These are phyloP conservation scores for Calonectria hongkongensis DNA, from an alignment of 2,329 filamentous ascomycete genomes.

Conservation along the genomic window DNA sequence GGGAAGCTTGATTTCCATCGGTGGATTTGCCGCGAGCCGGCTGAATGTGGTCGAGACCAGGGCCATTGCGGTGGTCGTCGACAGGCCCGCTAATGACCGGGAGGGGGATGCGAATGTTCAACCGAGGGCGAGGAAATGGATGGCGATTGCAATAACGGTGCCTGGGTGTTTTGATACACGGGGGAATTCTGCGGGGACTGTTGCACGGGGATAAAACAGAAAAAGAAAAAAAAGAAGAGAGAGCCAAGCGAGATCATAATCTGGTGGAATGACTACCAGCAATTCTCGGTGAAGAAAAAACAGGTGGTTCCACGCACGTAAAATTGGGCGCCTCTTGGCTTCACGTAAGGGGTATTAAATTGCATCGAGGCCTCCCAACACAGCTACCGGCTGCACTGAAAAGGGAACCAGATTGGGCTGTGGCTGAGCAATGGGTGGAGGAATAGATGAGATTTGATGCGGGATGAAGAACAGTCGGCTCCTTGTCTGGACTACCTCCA, in stretches of 20 bases:
- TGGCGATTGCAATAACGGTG: neutral
- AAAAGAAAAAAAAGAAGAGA: conserved; percentile 18
- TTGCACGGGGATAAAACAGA: neutral
- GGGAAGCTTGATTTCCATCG: conserved; percentile 22
- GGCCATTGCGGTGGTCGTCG: neutral
- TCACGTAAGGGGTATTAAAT: conserved; percentile 17
- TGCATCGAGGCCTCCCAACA: conserved; percentile 17
- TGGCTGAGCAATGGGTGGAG: conserved; percentile 9
- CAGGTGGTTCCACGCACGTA: conserved; percentile 24
- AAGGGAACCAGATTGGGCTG: neutral
- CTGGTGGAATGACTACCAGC: conserved; percentile 30
- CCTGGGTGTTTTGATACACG: neutral
- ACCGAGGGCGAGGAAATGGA: neutral
- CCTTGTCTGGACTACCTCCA: conserved; percentile 1
- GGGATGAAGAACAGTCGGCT: conserved; percentile 2
- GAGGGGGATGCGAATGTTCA: neutral
- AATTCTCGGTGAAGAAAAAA: conserved; percentile 21
- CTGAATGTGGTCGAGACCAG: conserved; percentile 12
- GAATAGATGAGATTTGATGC: neutral
- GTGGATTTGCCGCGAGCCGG: conserved; percentile 2
- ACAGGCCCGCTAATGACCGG: neutral
- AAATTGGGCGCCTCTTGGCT: conserved; percentile 22
- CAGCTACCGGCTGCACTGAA: neutral
- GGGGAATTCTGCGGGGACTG: neutral
- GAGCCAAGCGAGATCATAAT: conserved; percentile 22